Evolutionary conservation across 768 basidiomycete genomes (phyloP), one percentile per base, ranked within the genome.

Genomic region (Coprinellus micaceus): DNA sequence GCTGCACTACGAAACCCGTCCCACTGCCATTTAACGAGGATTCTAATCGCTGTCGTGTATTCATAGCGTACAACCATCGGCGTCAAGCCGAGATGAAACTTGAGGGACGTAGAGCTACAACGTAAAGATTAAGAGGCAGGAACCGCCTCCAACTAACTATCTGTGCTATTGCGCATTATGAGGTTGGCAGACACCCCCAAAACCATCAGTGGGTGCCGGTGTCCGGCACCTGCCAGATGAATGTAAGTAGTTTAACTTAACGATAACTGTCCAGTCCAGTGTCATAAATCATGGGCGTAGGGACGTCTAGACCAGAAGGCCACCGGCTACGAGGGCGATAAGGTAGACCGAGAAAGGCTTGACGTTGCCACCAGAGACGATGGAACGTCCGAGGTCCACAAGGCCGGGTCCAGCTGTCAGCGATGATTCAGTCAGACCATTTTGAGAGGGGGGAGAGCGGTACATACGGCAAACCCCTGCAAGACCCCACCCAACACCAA

Each of bases 401-500:
- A 86, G 69, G n/a, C 71, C 82, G 9, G 85, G 83, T 17, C 84
- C 85, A 57, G 83, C 84, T 86, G 60, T 19, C 22, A 21, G 7
- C 45, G 19, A 50, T 11, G 19, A 37, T 52, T 19, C 50, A 19
- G 46, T 19, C 50, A 26, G 36, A 30, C 25, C 15, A 22, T 21
- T 41, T 9, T 33, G 39, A 54, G 19, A 21, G 29, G 19, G 17
- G 19, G 29, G 26, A 22, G 12, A n/a, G 51, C 39, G 33, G 24
- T 17, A 72, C 84, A 64, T 67, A 85, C 84, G 84, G 66, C 85
- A 86, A 47, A 85, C 68, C 30, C 85, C 85, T 52, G 75, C 69
- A 37, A 82, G 62, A 4, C 80, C 85, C 85, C 85, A 86, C 1
- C 85, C 84, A 25, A 83, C 58, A 47, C 85, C 84, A 65, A 86